Evolutionary conservation across 371 early-diverging fungal genomes (phyloP).

Genomic region (Mortierella sp.): DNA sequence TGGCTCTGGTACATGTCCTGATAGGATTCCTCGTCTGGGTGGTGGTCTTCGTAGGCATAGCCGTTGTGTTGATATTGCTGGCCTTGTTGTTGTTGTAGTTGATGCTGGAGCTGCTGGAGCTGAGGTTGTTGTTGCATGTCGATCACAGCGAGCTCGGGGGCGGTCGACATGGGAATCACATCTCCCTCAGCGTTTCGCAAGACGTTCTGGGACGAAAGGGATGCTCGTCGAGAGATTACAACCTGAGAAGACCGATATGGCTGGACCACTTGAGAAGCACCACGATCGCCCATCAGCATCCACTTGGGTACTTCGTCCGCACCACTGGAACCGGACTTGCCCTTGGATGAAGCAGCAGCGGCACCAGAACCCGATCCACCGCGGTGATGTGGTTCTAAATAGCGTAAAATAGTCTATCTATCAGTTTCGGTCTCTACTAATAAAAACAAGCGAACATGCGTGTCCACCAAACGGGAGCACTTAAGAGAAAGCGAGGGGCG

Average conservation of each 20-base stretch:
- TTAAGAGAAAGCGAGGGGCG: too few species aligned
- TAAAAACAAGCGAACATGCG: too few species aligned
- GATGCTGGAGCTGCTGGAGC: background rate
- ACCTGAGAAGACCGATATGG: background rate
- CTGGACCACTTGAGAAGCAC: background rate
- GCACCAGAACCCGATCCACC: background rate
- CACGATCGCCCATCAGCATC: background rate
- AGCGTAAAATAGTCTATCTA: too few species aligned
- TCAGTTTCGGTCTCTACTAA: too few species aligned
- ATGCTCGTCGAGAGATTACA: constrained; percentile 7
- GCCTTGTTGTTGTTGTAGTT: background rate
- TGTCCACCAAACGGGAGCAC: too few species aligned
- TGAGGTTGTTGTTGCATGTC: background rate
- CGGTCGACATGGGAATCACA: background rate
- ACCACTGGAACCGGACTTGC: too few species aligned
- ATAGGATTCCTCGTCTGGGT: background rate
- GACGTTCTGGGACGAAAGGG: constrained; percentile 2
- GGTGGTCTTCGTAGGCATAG: background rate
- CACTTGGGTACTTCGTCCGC: background rate
- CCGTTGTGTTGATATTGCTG: background rate
- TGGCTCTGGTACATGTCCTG: constrained; percentile 11
- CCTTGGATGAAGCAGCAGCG: background rate
- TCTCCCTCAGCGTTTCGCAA: background rate
- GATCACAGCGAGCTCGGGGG: constrained; percentile 3
- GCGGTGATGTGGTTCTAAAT: too few species aligned